Conservation (phyloP, 2,329 filamentous ascomycete species). For the Exophiala spinifera region DNA sequence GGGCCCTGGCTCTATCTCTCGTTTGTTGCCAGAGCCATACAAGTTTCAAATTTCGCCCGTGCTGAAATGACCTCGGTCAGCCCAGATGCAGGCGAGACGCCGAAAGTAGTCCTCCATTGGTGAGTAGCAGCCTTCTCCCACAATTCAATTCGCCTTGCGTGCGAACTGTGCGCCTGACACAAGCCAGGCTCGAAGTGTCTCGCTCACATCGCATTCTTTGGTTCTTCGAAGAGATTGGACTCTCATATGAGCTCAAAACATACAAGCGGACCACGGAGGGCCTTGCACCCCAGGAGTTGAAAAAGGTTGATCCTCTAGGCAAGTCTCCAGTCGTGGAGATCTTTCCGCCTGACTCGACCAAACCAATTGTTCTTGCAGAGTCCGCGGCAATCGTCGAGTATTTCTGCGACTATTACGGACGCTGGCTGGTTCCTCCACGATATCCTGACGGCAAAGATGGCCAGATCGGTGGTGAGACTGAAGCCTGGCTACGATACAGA, state of each 20-base stretch:
- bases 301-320: conserved; percentile 76
- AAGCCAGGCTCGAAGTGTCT: conserved; percentile 72
- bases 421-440: conserved; percentile 49
- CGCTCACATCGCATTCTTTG: conserved; percentile 80
- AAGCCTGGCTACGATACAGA: conserved; percentile 59
- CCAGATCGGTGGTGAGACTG: conserved; percentile 56
- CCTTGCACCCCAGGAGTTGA: conserved; percentile 73
- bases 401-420: conserved; percentile 63
- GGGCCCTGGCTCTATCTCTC: too few relatives aligned
- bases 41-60: background rate
- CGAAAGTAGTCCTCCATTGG: conserved; percentile 64
- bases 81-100: background rate
- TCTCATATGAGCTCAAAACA: conserved; percentile 75
- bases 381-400: conserved; percentile 80
- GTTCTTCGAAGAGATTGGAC: conserved; percentile 77
- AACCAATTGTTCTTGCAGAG: conserved; percentile 70
- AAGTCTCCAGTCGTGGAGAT: conserved; percentile 80
- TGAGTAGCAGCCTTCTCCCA: conserved; percentile 33
- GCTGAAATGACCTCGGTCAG: conserved; percentile 7
- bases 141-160: too few relatives aligned
- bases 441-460: conserved; percentile 55
- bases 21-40: too few relatives aligned
- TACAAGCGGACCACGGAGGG: conserved; percentile 66
- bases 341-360: conserved; percentile 44
- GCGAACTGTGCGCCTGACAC: conserved; percentile 1